phyloP scores from a whole-genome alignment of 2,329 filamentous ascomycete genomes.

The Parafenestella ontariensis region DNA sequence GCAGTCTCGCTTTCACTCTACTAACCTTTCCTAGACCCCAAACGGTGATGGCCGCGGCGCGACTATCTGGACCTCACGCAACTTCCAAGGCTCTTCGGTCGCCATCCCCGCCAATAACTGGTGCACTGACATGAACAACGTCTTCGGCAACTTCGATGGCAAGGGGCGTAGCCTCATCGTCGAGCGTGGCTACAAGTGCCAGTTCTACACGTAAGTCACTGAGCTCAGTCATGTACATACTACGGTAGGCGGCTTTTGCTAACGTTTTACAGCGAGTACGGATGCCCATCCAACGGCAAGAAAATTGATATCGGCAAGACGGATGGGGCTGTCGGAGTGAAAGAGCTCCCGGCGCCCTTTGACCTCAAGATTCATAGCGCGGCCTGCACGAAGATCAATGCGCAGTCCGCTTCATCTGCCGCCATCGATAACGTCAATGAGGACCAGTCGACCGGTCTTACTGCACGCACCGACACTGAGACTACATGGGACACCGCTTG shows the following conservation, averaged over 20 bases:
- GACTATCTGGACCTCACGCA: constrained; percentile 17
- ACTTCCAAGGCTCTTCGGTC: constrained; percentile 10
- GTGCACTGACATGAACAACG: constrained; percentile 24
- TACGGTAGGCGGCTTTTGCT: neutral
- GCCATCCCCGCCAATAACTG: constrained; percentile 14
- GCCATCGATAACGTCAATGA: neutral
- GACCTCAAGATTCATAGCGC: neutral
- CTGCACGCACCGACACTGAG: neutral
- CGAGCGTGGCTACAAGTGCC: constrained; percentile 21
- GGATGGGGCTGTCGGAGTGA: neutral
- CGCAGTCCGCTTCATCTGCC: neutral
- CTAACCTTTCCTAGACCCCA: neutral
- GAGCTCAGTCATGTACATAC: neutral
- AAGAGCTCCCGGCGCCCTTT: neutral
- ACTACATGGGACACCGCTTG: neutral
- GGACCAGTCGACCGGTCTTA: neutral
- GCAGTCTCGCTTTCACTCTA: neutral
- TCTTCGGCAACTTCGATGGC: constrained; percentile 27
- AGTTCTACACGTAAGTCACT: constrained; percentile 27
- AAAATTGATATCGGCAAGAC: neutral
- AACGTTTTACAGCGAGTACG: neutral
- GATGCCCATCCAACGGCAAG: neutral
- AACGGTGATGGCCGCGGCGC: constrained; percentile 10
- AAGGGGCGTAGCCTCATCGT: constrained; percentile 22
- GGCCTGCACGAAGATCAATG: neutral